phyloP scores from a whole-genome alignment of 352 stramenopile genomes.

The Phytophthora macrochlamydospora region DNA sequence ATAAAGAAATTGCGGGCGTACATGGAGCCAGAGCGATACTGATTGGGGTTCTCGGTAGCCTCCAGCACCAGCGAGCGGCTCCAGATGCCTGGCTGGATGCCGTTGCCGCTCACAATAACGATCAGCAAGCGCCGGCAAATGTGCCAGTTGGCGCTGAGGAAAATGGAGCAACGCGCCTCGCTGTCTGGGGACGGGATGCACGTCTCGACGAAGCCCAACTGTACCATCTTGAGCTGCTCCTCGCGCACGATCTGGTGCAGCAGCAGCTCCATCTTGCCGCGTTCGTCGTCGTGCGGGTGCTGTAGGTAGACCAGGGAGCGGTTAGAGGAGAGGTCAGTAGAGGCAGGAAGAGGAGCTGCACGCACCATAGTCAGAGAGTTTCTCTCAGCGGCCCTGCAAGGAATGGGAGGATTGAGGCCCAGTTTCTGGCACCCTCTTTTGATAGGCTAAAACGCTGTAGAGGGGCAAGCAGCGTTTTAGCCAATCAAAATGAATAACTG shows the following conservation, averaged over 20 bases:
- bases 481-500: too few relatives aligned
- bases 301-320: constrained; percentile 4
- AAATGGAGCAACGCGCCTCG: constrained; percentile 74
- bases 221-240: constrained; percentile 86
- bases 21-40: constrained; percentile 87
- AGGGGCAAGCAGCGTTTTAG: too few relatives aligned
- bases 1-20: constrained; percentile 15
- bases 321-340: background rate
- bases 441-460: too few relatives aligned
- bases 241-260: constrained; percentile 86
- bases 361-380: too few relatives aligned
- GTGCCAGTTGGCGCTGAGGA: constrained; percentile 86
- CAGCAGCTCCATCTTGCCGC: constrained; percentile 78
- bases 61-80: constrained; percentile 85
- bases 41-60: constrained; percentile 63
- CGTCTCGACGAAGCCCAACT: constrained; percentile 83
- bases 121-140: constrained; percentile 75
- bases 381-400: background rate
- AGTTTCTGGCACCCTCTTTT: too few relatives aligned
- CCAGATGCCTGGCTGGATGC: constrained; percentile 88
- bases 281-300: constrained; percentile 42
- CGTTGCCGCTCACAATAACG: constrained; percentile 83
- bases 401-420: background rate
- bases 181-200: constrained; percentile 76
- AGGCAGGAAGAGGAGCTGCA: too few relatives aligned